These are phyloP conservation scores for Porcisia deanei DNA, from an alignment of 208 protist genomes.

Conservation along the genomic window DNA sequence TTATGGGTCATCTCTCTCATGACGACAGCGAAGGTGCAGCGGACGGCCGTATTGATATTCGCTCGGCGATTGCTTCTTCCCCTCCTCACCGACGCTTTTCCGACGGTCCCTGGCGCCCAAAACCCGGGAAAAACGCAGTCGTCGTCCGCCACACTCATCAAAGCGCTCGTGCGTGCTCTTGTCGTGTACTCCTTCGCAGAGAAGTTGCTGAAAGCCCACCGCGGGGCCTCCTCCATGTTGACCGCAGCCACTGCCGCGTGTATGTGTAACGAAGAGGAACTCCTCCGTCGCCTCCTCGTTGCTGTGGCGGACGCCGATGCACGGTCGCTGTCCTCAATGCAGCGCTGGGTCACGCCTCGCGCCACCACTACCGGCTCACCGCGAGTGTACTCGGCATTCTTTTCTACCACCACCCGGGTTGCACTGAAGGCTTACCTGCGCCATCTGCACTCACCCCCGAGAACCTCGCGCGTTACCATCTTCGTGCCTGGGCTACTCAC, in stretches of 20 bases:
- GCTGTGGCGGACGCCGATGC: neutral
- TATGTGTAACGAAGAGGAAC: conserved; percentile 4
- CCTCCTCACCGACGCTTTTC: conserved; percentile 4
- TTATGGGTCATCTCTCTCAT: conserved; percentile 10
- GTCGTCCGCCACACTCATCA: conserved; percentile 2
- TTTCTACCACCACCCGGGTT: conserved; percentile 17
- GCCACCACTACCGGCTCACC: neutral
- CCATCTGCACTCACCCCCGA: neutral
- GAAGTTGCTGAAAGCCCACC: conserved; percentile 4
- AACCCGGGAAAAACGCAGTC: neutral
- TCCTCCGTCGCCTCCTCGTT: neutral
- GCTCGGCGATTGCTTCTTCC: conserved; percentile 7
- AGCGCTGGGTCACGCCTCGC: neutral
- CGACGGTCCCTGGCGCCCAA: neutral
- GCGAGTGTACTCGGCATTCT: conserved; percentile 9
- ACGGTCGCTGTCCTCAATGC: neutral
- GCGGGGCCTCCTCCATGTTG: neutral
- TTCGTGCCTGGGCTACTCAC: conserved; percentile 31
- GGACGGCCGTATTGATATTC: neutral
- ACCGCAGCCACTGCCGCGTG: neutral
- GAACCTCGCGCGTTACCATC: conserved; percentile 7
- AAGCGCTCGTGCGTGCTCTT: neutral
- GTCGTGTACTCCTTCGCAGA: neutral
- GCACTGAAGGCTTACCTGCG: conserved; percentile 17
- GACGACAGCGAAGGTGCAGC: conserved; percentile 2